These are phyloP conservation scores for Cryphonectria nitschkei DNA, from an alignment of 2,329 filamentous ascomycete genomes.

Conservation along the genomic window DNA sequence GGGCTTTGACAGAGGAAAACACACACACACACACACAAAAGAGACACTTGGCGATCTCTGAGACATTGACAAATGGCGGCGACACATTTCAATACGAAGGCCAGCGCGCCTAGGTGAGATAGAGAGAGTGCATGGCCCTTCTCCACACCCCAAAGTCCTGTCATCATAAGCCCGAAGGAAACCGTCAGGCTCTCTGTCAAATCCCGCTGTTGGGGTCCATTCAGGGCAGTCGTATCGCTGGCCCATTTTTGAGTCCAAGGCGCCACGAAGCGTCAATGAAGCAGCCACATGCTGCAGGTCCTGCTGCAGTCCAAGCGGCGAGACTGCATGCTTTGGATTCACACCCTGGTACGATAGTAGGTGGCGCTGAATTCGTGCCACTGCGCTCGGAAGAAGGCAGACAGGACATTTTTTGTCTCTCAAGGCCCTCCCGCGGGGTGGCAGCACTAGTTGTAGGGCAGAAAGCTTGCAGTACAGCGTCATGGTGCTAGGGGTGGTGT, in stretches of 20 bases:
- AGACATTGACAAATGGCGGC: slow-evolving; percentile 14
- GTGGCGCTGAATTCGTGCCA: not conserved
- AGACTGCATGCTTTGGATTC: not conserved
- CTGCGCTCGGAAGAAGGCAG: not conserved
- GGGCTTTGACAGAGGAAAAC: not conserved
- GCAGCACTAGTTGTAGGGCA: not conserved
- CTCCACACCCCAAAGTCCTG: not conserved
- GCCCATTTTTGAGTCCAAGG: not conserved
- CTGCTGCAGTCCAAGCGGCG: not conserved
- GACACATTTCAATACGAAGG: slow-evolving; percentile 16
- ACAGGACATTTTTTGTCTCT: no score
- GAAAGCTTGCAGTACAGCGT: not conserved
- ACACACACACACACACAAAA: not conserved
- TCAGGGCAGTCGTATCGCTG: not conserved
- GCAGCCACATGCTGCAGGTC: slow-evolving; percentile 3
- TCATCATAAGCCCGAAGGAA: not conserved
- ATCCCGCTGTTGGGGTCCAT: not conserved
- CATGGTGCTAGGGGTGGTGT: not conserved
- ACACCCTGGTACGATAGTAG: not conserved
- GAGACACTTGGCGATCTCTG: not conserved
- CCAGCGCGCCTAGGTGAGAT: not conserved
- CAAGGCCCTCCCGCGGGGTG: no score
- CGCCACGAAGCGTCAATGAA: not conserved
- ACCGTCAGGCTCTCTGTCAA: not conserved
- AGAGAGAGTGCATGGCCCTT: not conserved